phyloP scores from a whole-genome alignment of 495 filamentous ascomycete genomes.

The Astrothelium subdiscretum region DNA sequence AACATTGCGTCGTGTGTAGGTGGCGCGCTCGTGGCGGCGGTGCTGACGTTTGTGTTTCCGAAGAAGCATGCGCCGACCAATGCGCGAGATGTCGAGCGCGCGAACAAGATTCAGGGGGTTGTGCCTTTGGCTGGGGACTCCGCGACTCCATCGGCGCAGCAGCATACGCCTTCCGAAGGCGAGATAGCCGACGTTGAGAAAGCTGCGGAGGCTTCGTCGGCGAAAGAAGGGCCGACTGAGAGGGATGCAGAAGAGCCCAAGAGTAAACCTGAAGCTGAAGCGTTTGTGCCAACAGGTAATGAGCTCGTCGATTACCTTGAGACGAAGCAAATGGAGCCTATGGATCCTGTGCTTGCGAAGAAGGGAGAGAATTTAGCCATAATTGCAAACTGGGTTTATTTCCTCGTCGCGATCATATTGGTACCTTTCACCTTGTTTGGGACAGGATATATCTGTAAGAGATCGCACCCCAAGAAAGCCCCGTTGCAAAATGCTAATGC shows the following conservation, averaged over 20 bases:
- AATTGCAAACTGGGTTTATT: constrained; percentile 24
- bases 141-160: not conserved
- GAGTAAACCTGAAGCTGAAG: constrained; percentile 5
- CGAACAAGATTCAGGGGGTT: constrained; percentile 27
- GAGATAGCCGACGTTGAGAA: not conserved
- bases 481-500: not conserved
- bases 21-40: constrained; percentile 26
- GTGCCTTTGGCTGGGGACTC: not conserved
- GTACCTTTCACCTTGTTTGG: constrained; percentile 35
- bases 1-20: constrained; percentile 29
- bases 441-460: constrained; percentile 24
- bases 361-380: constrained; percentile 24
- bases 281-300: constrained; percentile 20
- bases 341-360: constrained; percentile 28
- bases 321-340: constrained; percentile 27
- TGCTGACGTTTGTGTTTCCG: constrained; percentile 28
- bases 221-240: constrained; percentile 1
- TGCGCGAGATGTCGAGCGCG: constrained; percentile 17
- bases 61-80: constrained; percentile 19
- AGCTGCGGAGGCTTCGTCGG: not conserved
- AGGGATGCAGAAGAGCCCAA: not conserved
- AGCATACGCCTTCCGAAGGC: not conserved
- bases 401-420: constrained; percentile 27
- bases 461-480: not conserved
- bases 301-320: constrained; percentile 33